Evolutionary conservation across 805 yeast species (phyloP).

Genomic region (Candida bentonensis): DNA sequence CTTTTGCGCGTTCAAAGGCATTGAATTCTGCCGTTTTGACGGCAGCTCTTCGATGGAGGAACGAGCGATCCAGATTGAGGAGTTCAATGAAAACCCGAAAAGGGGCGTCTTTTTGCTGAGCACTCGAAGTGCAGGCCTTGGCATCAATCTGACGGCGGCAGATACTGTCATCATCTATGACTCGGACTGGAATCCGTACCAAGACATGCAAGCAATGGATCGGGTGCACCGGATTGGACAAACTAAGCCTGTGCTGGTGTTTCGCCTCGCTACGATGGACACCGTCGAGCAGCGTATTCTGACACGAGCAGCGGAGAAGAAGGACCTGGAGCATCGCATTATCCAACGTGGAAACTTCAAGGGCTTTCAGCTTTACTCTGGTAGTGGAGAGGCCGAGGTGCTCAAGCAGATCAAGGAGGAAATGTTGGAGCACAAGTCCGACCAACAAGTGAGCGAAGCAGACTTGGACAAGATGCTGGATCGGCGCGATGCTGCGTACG

Average conservation of each 20-base stretch:
- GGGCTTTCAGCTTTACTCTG: constrained; percentile 10
- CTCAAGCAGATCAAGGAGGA: constrained; percentile 8
- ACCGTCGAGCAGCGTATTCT: constrained; percentile 77
- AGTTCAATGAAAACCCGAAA: constrained; percentile 28
- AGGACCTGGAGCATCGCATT: constrained; percentile 63
- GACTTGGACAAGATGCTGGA: constrained; percentile 14
- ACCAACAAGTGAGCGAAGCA: constrained; percentile 7
- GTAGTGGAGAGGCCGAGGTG: constrained; percentile 7
- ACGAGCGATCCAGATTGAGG: constrained; percentile 47
- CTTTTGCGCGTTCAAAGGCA: constrained; percentile 41
- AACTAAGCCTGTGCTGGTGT: constrained; percentile 64
- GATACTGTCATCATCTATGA: constrained; percentile 86
- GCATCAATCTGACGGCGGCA: constrained; percentile 73
- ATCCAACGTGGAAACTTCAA: constrained; percentile 42
- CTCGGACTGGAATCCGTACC: constrained; percentile 96
- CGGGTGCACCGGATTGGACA: constrained; percentile 93
- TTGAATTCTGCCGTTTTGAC: constrained; percentile 50
- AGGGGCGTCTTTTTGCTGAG: constrained; percentile 55
- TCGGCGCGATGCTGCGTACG: constrained; percentile 12
- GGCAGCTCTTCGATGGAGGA: constrained; percentile 57
- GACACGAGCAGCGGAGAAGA: constrained; percentile 64
- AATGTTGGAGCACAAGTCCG: constrained; percentile 19
- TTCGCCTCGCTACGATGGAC: constrained; percentile 59
- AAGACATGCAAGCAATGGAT: constrained; percentile 92
- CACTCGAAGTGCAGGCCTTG: constrained; percentile 92